A percentile compares a stretch with the other conserved stretches of the same genome.
Conservation (phyloP, 1,284 basidiomycete genomes). For the Neonothopanus nambi region DNA sequence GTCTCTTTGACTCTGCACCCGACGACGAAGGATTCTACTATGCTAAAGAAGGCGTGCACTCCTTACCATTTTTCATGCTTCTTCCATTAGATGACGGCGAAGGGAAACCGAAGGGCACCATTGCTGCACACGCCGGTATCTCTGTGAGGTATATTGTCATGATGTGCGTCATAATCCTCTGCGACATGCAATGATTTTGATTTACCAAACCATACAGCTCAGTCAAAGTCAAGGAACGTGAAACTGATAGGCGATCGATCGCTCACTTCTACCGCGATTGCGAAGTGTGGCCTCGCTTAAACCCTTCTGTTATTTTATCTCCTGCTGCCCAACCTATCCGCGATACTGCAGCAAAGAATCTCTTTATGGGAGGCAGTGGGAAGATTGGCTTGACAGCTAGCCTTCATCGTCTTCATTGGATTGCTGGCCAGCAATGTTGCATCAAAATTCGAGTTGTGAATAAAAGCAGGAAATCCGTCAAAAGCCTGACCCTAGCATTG, state of each 20-base stretch:
- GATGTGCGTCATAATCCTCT: constrained; percentile 50
- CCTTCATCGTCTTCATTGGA: constrained; percentile 79
- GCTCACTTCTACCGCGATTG: constrained; percentile 92
- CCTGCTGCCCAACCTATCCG: constrained; percentile 64
- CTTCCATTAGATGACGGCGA: constrained; percentile 65
- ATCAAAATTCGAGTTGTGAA: constrained; percentile 76
- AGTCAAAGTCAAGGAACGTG: constrained; percentile 76
- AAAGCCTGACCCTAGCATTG: constrained; percentile 68
- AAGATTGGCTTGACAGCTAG: constrained; percentile 75
- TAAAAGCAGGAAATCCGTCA: constrained; percentile 73
- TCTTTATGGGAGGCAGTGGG: constrained; percentile 66
- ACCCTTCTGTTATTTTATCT: constrained; percentile 65
- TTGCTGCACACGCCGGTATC: constrained; percentile 56
- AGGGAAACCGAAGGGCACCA: constrained; percentile 69
- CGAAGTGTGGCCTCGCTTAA: constrained; percentile 80
- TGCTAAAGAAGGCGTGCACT: constrained; percentile 70
- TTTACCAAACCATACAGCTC: constrained; percentile 44
- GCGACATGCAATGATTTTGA: constrained; percentile 8
- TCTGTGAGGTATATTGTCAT: constrained; percentile 86
- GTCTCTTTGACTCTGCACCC: constrained; percentile 51
- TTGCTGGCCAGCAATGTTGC: constrained; percentile 84
- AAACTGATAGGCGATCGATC: constrained; percentile 67
- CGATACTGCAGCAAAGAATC: constrained; percentile 55
- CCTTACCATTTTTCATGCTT: constrained; percentile 78
- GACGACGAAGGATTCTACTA: constrained; percentile 75